Base-by-base conservation (phyloP, 352 stramenopile genomes). In the Pythium phragmitis region DNA sequence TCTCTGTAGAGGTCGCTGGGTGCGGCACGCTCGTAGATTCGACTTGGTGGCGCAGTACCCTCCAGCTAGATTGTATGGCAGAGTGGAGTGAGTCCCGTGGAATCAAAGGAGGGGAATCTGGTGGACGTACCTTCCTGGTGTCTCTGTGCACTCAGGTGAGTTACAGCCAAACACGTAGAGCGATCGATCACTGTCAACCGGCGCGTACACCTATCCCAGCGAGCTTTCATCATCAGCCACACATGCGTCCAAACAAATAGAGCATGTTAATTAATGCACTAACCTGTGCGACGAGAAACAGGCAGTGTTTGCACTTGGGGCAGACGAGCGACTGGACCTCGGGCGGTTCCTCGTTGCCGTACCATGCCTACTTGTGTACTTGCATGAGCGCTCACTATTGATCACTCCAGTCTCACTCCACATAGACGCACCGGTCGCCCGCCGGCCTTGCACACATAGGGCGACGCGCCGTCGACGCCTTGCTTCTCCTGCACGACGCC, bases 111-210 rank as follows among this genome's bases (percentile, higher is more conserved):
- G 11, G 13, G 17, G 36, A 4, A 23, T 13, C 5, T 26, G 12
- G 19, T 7, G 30, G 26, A 12, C 39, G 37, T 71, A 82, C 75
- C 75, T 88, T 3, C 82, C 80, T 11, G 77, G 47, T 0, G 65
- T 74, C 50, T 91, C 72, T 0, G 75, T 87, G 62, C 86, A 95
- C 1, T 77, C 75, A n/a, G 80, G 68, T 7, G 86, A 85, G 60
- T 95, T 95, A 75, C 86, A 95, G 11, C 86, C 86, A 62, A 95
- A 95, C 4, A 93, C 73, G 46, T 95, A 95, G 12, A 95, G 68
- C 51, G 86, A 90, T 33, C 86, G 79, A 47, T 91, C 76, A 7
- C 67, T 69, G 17, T 91, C 81, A 17, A 92, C 82, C 8, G 86
- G 84, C 48, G 86, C 84, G 41, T 93, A 95, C 49, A 94, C 77